These are phyloP conservation scores for Quercus bicolor DNA, from an alignment of 306 rosid genomes.

Conservation along the genomic window DNA sequence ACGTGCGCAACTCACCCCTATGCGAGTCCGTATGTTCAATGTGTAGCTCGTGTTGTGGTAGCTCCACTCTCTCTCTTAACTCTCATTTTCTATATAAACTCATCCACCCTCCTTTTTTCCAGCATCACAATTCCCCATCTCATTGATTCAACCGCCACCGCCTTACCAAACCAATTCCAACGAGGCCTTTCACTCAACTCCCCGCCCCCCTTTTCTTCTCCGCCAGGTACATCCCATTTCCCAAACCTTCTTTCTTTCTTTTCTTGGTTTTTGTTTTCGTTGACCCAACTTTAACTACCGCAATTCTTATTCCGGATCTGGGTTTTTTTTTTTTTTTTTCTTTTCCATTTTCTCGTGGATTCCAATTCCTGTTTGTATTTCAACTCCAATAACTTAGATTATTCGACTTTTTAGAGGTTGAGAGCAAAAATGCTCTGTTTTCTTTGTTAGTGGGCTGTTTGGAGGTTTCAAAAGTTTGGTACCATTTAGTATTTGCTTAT, in stretches of 20 bases:
- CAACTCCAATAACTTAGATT: background rate
- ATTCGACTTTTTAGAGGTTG: slow-evolving; percentile 7
- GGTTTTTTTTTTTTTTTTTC: background rate
- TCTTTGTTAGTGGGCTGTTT: slow-evolving; percentile 8
- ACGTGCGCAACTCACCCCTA: slow-evolving; percentile 46
- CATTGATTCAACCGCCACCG: background rate
- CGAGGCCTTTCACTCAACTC: slow-evolving; percentile 1
- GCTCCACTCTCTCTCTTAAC: slow-evolving; percentile 9
- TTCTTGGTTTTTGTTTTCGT: background rate
- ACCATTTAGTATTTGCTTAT: background rate
- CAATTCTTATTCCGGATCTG: slow-evolving; percentile 18
- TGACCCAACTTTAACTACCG: background rate
- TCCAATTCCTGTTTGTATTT: slow-evolving; percentile 9
- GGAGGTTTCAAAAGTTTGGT: background rate
- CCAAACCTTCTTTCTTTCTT: background rate
- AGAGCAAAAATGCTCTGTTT: background rate
- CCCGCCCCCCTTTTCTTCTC: no score
- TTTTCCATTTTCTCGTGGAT: background rate
- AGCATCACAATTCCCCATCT: background rate
- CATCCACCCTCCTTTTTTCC: slow-evolving; percentile 9
- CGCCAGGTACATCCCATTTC: slow-evolving; percentile 28
- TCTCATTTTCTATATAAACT: slow-evolving; percentile 26
- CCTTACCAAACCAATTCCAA: background rate
- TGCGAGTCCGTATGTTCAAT: background rate
- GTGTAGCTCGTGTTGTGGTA: slow-evolving; percentile 8